phyloP scores from a whole-genome alignment of 2,329 filamentous ascomycete genomes.

The Diaporthe caulivora region DNA sequence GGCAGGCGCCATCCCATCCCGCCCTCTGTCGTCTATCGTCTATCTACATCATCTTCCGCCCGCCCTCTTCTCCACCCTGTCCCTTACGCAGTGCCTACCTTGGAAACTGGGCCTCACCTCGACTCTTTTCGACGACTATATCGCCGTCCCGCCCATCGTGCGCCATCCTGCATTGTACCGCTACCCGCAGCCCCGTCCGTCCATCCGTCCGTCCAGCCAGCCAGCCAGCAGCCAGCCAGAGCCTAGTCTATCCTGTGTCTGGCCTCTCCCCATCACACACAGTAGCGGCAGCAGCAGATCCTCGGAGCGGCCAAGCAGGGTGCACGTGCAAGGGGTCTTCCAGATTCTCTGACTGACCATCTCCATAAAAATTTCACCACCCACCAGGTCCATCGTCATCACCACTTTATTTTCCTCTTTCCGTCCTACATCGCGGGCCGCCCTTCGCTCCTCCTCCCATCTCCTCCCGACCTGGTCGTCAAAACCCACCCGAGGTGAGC shows the following conservation, averaged over 20 bases:
- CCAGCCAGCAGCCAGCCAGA: conserved; percentile 9
- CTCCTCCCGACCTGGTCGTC: conserved; percentile 34
- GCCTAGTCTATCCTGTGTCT: background rate
- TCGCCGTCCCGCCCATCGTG: background rate
- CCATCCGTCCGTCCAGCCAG: background rate
- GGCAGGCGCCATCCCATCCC: conserved; percentile 7
- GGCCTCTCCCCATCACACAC: background rate
- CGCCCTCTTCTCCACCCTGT: conserved; percentile 10
- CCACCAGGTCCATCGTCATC: conserved; percentile 26
- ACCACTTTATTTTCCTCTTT: conserved; percentile 26
- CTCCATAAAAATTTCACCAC: conserved; percentile 39
- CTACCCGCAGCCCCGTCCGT: conserved; percentile 1
- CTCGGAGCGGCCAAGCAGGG: conserved; percentile 27
- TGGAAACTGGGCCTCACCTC: background rate
- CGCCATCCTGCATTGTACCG: background rate
- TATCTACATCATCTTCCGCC: background rate
- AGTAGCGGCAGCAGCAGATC: conserved; percentile 9
- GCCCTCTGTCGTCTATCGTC: too few species aligned
- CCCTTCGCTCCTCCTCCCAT: conserved; percentile 8
- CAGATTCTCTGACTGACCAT: conserved; percentile 20
- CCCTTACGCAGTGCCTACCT: conserved; percentile 13
- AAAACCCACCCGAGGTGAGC: conserved; percentile 37
- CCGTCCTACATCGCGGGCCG: conserved; percentile 32
- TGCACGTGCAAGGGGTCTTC: conserved; percentile 30
- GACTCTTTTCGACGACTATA: conserved; percentile 1